Evolutionary conservation across 2,329 filamentous ascomycete genomes (phyloP).

Genomic region (Claviceps lovelessii): DNA sequence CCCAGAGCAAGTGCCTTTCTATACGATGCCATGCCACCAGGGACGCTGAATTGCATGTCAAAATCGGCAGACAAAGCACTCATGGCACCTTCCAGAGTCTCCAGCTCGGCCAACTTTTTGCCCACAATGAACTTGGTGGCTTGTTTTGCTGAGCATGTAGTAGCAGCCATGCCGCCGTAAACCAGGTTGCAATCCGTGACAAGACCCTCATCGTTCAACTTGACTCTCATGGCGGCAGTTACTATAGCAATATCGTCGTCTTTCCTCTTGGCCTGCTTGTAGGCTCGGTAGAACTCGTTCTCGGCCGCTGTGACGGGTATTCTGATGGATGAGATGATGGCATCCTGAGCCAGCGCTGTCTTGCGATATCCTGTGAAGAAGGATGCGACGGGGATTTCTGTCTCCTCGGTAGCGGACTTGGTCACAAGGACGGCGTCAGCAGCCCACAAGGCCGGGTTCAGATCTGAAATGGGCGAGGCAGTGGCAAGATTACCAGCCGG

Average conservation of each 20-base stretch:
- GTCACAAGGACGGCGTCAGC: conserved; percentile 71
- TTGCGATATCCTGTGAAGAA: conserved; percentile 89
- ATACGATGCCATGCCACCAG: conserved; percentile 95
- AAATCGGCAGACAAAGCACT: conserved; percentile 81
- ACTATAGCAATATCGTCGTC: conserved; percentile 98
- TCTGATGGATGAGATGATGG: conserved; percentile 73
- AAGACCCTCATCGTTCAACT: conserved; percentile 50
- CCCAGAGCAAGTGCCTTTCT: conserved; percentile 77
- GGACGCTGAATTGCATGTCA: conserved; percentile 75
- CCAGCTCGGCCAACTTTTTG: conserved; percentile 63
- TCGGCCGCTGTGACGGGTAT: conserved; percentile 63
- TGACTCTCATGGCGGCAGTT: conserved; percentile 68
- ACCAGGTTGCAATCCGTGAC: conserved; percentile 68
- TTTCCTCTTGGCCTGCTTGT: conserved; percentile 94
- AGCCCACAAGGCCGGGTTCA: conserved; percentile 88
- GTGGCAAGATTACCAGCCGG: conserved; percentile 90
- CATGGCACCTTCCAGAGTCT: conserved; percentile 82
- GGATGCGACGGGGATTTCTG: conserved; percentile 75
- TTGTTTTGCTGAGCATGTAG: conserved; percentile 72
- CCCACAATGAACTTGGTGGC: conserved; percentile 62
- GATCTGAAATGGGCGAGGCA: conserved; percentile 87
- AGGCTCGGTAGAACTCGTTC: conserved; percentile 74
- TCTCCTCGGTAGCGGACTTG: conserved; percentile 58
- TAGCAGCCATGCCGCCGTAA: conserved; percentile 90
- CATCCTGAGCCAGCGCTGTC: conserved; percentile 68